These are phyloP conservation scores for Prinsepia uniflora DNA, from an alignment of 306 rosid genomes.

Conservation along the genomic window DNA sequence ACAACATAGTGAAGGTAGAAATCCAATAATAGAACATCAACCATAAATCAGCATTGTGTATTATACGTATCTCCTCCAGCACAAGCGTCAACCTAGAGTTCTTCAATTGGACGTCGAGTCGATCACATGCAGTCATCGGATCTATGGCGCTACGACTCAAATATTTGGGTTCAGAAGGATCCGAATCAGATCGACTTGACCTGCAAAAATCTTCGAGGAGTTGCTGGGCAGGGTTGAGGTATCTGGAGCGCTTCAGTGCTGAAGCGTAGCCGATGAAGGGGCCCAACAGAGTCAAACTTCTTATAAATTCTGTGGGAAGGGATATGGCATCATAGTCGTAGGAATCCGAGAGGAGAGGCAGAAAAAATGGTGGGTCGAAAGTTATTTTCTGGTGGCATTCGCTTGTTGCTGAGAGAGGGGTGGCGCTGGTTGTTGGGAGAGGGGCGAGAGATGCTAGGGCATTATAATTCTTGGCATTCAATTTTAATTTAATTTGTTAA, in stretches of 20 bases:
- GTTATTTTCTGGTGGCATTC: neutral
- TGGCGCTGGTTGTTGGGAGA: too few relatives aligned
- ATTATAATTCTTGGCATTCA: too few relatives aligned
- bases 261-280: conserved; percentile 31
- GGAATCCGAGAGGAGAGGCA: neutral
- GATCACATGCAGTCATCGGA: neutral
- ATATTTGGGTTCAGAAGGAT: neutral
- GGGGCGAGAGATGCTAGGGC: too few relatives aligned
- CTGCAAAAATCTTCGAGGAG: conserved; percentile 23
- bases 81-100: conserved; percentile 18
- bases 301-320: neutral
- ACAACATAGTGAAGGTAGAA: neutral
- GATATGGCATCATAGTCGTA: neutral
- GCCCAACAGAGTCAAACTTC: conserved; percentile 24
- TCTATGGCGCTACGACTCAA: neutral
- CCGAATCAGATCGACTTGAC: neutral
- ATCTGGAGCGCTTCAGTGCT: conserved; percentile 28
- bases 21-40: too few relatives aligned
- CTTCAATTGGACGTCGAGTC: conserved; percentile 14
- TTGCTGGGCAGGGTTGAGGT: conserved; percentile 32
- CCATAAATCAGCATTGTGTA: too few relatives aligned
- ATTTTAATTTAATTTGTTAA: too few relatives aligned
- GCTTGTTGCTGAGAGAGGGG: too few relatives aligned
- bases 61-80: conserved; percentile 28
- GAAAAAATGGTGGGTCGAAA: neutral